Evolutionary conservation across 306 rosid genomes (phyloP).

Genomic region (Quillaja saponaria): DNA sequence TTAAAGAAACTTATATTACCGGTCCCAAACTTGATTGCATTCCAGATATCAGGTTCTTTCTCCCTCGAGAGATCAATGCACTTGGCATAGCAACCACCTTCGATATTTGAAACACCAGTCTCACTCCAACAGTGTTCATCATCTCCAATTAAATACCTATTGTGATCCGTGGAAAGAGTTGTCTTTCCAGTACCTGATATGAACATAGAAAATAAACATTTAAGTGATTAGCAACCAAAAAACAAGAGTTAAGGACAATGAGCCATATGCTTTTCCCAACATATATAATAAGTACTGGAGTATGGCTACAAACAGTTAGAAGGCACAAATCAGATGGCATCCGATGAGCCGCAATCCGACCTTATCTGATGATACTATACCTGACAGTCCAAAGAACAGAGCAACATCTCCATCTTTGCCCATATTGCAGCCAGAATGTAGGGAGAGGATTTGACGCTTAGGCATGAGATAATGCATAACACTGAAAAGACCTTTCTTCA

Average conservation of each 20-base stretch:
- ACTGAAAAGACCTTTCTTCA: conserved; percentile 93
- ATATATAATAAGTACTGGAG: no score
- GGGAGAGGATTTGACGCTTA: conserved; percentile 71
- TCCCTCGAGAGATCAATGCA: conserved; percentile 81
- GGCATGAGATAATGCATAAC: conserved; percentile 98
- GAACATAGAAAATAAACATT: no score
- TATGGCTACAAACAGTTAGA: no score
- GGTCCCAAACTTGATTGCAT: conserved; percentile 87
- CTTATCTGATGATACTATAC: conserved; percentile 47
- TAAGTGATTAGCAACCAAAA: no score
- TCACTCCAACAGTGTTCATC: conserved; percentile 92
- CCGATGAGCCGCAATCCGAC: no score
- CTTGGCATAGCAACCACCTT: conserved; percentile 98
- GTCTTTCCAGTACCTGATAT: conserved; percentile 97
- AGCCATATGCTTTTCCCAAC: no score
- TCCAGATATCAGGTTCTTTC: conserved; percentile 90
- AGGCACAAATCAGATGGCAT: no score
- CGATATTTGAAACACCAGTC: conserved; percentile 83
- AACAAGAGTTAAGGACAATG: no score
- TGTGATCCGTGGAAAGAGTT: conserved; percentile 79
- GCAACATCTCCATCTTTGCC: conserved; percentile 90
- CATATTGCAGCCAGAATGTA: conserved; percentile 91
- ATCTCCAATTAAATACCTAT: conserved; percentile 78
- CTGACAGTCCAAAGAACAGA: conserved; percentile 95
- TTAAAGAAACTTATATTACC: no score